Evolutionary conservation across 345 rosid genomes (phyloP), one percentile per base, ranked within the genome.

Genomic region (Eucalyptus tenuipes): DNA sequence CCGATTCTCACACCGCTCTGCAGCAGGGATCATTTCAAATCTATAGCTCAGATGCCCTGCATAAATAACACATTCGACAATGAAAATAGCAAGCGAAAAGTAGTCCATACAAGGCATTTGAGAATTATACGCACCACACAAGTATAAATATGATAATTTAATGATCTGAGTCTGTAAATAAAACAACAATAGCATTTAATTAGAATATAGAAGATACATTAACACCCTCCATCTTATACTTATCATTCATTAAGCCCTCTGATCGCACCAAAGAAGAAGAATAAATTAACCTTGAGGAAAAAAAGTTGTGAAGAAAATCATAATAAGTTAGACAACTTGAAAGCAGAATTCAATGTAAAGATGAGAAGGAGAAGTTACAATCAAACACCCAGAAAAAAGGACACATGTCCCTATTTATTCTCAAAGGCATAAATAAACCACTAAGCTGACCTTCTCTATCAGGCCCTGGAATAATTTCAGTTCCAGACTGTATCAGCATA

Each of bases 401-500:
- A 13, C 47, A 79, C 31, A 25, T 37, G 89, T 75, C 87, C 57
- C 44, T 31, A 68, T 68, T 33, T 33, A 68, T 68, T 68, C 42
- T 68, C 80, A 33, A 68, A 31, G 33, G 79, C 80, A 68, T 68
- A 68, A 68, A 75, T 13, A 37, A 40, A 75, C 42, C 82, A 75
- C 47, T 75, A 90, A 53, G 53, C 93, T 86, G 80, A 97, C 99
- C 98, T 94, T 93, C 93, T 89, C 90, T 92, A 88, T 33, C 88
- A 89, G 93, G 96, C 89, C 95, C 95, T 61, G 95, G 92, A 89
- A 94, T 90, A 81, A 95, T 95, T 92, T 96, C 99, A 86, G 95
- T 91, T 87, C 98, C 99, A 90, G 91, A 91, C 20, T 88, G 90
- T 89, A 97, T 91, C 45, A 93, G 93, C 33, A 91, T 91, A 18